Evolutionary conservation across 768 basidiomycete genomes (phyloP).

Genomic region (Cubamyces sp.): DNA sequence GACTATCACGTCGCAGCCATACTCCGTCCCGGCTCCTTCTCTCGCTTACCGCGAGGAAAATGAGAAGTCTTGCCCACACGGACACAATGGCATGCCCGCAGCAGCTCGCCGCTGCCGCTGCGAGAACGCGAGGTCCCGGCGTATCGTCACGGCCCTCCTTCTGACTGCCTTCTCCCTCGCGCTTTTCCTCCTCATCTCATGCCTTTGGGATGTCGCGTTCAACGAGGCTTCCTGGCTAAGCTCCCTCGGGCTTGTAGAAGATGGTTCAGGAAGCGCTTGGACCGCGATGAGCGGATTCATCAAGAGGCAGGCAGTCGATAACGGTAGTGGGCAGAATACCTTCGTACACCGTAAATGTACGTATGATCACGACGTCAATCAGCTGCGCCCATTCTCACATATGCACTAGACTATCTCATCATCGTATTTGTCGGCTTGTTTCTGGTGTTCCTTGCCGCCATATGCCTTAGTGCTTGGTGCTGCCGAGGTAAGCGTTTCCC

Average conservation of each 20-base stretch:
- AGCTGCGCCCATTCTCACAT: neutral
- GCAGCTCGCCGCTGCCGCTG: conserved; percentile 13
- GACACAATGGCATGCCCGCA: neutral
- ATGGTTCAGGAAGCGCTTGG: conserved; percentile 20
- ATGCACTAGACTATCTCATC: conserved; percentile 58
- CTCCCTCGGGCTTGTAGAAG: conserved; percentile 10
- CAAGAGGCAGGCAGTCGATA: conserved; percentile 20
- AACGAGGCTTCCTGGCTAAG: conserved; percentile 20
- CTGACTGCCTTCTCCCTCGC: conserved; percentile 5
- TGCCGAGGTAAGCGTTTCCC: conserved; percentile 49
- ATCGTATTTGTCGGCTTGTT: conserved; percentile 66
- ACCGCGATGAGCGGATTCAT: conserved; percentile 17
- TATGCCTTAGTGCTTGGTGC: conserved; percentile 70
- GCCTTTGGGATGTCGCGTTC: conserved; percentile 13
- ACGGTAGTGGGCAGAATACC: neutral
- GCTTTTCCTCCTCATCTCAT: conserved; percentile 1
- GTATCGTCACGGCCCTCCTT: conserved; percentile 8
- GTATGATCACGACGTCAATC: neutral
- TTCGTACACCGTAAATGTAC: conserved; percentile 20
- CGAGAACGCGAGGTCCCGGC: conserved; percentile 7
- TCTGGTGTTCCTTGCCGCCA: conserved; percentile 53
- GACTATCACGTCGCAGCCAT: conserved; percentile 19
- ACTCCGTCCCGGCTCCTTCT: conserved; percentile 3
- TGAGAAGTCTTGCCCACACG: conserved; percentile 16
- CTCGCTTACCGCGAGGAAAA: conserved; percentile 4